Conservation (phyloP, 2,329 filamentous ascomycete species). For the Claviceps cyperi region DNA sequence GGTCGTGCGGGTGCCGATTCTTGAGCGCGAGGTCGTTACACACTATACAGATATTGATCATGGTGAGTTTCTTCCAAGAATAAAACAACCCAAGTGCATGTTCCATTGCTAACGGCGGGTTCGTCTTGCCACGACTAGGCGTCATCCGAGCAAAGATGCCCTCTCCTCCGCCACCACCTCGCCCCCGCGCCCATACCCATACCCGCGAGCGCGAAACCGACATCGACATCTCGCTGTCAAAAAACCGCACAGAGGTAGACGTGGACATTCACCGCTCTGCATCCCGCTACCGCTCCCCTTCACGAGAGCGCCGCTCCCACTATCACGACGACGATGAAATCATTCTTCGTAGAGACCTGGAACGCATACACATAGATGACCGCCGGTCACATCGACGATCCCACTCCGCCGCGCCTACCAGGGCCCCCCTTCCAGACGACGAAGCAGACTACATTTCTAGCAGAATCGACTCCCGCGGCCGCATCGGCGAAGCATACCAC, state of each 20-base stretch:
- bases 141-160: constrained; percentile 28
- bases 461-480: constrained; percentile 44
- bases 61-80: constrained; percentile 35
- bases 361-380: constrained; percentile 31
- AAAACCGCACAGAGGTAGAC: constrained; percentile 42
- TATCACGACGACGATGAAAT: constrained; percentile 54
- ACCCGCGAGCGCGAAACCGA: constrained; percentile 31
- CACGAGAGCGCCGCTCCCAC: constrained; percentile 25
- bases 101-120: too few relatives aligned
- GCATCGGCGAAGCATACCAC: constrained; percentile 58
- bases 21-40: constrained; percentile 79
- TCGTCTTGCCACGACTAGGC: constrained; percentile 19
- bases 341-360: constrained; percentile 43
- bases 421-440: constrained; percentile 30
- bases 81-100: not conserved
- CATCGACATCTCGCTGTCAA: constrained; percentile 45
- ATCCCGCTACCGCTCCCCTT: constrained; percentile 17
- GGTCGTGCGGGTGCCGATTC: constrained; percentile 60
- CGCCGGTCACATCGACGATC: constrained; percentile 30
- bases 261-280: constrained; percentile 37
- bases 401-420: constrained; percentile 33
- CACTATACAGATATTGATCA: constrained; percentile 81
- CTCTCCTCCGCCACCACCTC: constrained; percentile 34
- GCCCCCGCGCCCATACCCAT: constrained; percentile 17
- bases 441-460: constrained; percentile 49